Percentiles rank a stretch among this genome's conserved stretches.
Evolutionary conservation across 2,329 filamentous ascomycete species (phyloP).

Genomic region (Stemphylium beticola): DNA sequence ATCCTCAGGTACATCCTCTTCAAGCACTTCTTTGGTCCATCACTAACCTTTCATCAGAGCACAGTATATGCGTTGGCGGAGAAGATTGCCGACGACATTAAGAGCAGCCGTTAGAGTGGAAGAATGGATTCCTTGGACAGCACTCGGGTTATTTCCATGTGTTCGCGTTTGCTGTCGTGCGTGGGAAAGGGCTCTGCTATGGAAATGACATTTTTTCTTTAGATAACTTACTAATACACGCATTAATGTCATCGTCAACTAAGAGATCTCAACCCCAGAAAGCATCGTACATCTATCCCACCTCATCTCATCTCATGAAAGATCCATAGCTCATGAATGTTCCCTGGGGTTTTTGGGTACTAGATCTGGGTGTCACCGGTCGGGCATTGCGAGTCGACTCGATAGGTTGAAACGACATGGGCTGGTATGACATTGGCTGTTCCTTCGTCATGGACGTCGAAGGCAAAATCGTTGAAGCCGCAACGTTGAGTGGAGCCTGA

Average conservation of each 20-base stretch:
- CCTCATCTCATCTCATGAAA: constrained; percentile 9
- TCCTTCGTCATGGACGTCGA: not conserved
- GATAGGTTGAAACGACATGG: not conserved
- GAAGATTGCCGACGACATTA: not conserved
- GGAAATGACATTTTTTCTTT: too few species aligned
- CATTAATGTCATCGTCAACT: not conserved
- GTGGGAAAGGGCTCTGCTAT: too few species aligned
- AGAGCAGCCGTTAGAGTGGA: too few species aligned
- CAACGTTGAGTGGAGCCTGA: not conserved
- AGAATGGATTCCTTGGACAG: too few species aligned
- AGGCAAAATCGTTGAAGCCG: not conserved
- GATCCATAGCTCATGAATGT: constrained; percentile 13
- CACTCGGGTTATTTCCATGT: too few species aligned
- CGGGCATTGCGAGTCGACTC: not conserved
- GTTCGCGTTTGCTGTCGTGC: too few species aligned
- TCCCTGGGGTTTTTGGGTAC: constrained; percentile 1
- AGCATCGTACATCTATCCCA: not conserved
- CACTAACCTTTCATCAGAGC: too few species aligned
- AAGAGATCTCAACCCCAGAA: not conserved
- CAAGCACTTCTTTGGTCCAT: too few species aligned
- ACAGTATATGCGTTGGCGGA: not conserved
- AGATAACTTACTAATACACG: too few species aligned
- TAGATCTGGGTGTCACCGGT: not conserved
- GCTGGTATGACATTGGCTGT: constrained; percentile 3
- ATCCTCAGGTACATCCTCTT: constrained; percentile 23